Conservation (phyloP, 805 yeast species). For the Yamadazyma sp. region DNA sequence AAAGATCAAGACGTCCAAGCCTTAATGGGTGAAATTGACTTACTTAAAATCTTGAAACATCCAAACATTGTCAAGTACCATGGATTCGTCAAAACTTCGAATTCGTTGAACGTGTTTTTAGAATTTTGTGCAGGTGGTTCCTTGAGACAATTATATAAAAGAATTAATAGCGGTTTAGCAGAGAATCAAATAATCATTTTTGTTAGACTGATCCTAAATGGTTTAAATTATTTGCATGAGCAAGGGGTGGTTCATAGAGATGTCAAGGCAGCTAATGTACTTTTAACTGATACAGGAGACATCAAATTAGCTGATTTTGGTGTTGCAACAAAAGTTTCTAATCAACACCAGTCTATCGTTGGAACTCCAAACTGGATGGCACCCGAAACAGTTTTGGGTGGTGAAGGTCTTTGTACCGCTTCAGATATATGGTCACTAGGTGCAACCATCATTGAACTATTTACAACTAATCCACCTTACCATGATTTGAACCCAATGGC, state of each 20-base stretch:
- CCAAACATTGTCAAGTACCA: slow-evolving; percentile 66
- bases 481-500: slow-evolving; percentile 73
- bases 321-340: slow-evolving; percentile 67
- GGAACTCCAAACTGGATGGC: slow-evolving; percentile 99
- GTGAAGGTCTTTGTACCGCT: slow-evolving; percentile 79
- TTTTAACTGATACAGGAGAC: slow-evolving; percentile 60
- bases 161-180: slow-evolving; percentile 48
- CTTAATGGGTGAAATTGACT: slow-evolving; percentile 65
- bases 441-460: slow-evolving; percentile 85
- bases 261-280: slow-evolving; percentile 88
- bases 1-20: slow-evolving; percentile 42
- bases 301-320: slow-evolving; percentile 95
- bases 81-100: slow-evolving; percentile 58
- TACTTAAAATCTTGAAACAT: slow-evolving; percentile 62
- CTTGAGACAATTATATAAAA: slow-evolving; percentile 49
- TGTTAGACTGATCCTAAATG: slow-evolving; percentile 54
- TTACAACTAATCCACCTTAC: slow-evolving; percentile 87
- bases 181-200: slow-evolving; percentile 51
- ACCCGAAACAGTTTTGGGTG: slow-evolving; percentile 82
- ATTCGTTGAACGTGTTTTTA: slow-evolving; percentile 54
- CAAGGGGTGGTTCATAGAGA: slow-evolving; percentile 82
- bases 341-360: slow-evolving; percentile 44
- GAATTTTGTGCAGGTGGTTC: slow-evolving; percentile 68
- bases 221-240: slow-evolving; percentile 62
- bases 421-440: slow-evolving; percentile 95